Evolutionary conservation across 257 asterid genomes (phyloP), one percentile per base, ranked within the genome.

Genomic region (Gentiana dahurica): DNA sequence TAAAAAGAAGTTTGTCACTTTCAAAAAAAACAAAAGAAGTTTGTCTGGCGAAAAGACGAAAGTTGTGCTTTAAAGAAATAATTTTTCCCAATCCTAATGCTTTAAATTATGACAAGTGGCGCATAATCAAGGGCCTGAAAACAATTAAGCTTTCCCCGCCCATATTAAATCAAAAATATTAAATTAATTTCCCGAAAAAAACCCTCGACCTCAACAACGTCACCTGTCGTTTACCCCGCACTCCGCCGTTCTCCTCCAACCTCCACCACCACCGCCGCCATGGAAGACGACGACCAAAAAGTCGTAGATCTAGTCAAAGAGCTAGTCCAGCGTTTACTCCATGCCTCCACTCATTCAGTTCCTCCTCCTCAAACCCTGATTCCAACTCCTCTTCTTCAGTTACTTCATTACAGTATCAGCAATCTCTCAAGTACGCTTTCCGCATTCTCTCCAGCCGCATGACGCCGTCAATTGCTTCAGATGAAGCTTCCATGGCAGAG

Each of bases 361-460:
- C 8, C 36, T 33, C 49, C 53, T 3, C 53, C 68, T 45, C 65
- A 4, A 41, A 54, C 69, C 76, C 80, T 58, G 65, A 75, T 75
- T 81, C 94, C 71, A 76, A 62, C 67, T 34, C 73, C 49, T 45
- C 73, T 5, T 71, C 79, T 13, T 24, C 60, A 48, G 59, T 53
- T 15, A 71, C 77, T 37, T 73, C 57, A 36, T 77, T 71, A 39
- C 79, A 82, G 41, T 72, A 63, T 73, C 83, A 81, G 62, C 93
- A 81, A 62, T 79, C 97, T 50, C 75, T 92, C 1, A 79, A 77
- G 51, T 92, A 88, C 80, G 80, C 99, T 46, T 68, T 78, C 53
- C 95, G 99, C 59, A 82, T 92, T 54, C 89, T 92, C 54, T 83
- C 89, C 60, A 88, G 99, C 66, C 89, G 95, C 52, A 81, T 92